These are phyloP conservation scores for Aspergillus latus DNA, from an alignment of 2,329 filamentous ascomycete species.

Conservation along the genomic window DNA sequence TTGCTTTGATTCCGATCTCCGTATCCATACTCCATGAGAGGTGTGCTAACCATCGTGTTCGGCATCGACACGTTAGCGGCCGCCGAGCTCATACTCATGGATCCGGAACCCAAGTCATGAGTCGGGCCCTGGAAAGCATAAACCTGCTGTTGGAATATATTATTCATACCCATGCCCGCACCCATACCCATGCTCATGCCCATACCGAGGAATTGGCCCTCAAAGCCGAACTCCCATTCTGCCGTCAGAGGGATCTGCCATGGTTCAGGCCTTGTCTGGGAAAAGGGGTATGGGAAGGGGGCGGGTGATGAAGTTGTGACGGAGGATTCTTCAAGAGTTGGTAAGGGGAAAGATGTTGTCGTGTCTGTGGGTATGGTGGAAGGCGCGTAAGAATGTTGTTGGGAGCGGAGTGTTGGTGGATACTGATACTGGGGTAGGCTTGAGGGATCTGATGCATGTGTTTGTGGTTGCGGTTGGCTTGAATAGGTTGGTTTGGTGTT, in stretches of 20 bases:
- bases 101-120: neutral
- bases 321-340: constrained; percentile 11
- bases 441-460: neutral
- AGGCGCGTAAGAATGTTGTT: neutral
- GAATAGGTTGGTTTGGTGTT: neutral
- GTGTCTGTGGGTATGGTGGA: constrained; percentile 9
- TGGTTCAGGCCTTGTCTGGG: constrained; percentile 55
- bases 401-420: constrained; percentile 3
- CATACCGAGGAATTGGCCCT: constrained; percentile 20
- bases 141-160: neutral
- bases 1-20: neutral
- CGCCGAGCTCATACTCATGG: neutral
- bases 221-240: constrained; percentile 66
- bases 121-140: constrained; percentile 5
- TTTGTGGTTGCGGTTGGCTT: neutral
- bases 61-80: neutral
- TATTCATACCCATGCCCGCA: neutral
- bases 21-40: neutral
- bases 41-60: neutral
- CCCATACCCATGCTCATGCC: neutral
- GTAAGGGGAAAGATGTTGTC: constrained; percentile 22
- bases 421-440: neutral
- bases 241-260: constrained; percentile 90
- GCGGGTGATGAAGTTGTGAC: constrained; percentile 3
- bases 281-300: neutral